phyloP scores from a whole-genome alignment of 176 grass and related monocot genomes.

The Alopecurus myosuroides region DNA sequence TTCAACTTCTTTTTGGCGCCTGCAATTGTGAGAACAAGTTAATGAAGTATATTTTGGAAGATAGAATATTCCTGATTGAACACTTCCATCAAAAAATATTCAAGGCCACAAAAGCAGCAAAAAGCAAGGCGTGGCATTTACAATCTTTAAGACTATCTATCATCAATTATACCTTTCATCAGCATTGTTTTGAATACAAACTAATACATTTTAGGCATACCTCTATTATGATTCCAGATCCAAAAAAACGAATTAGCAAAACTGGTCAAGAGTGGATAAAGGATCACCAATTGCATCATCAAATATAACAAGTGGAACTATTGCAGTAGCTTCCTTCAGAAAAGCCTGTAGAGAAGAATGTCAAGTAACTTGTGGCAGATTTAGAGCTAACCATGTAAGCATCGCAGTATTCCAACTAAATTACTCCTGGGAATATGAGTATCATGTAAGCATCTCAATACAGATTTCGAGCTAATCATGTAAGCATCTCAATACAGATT shows the following conservation, averaged over 20 bases:
- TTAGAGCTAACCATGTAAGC: slow-evolving; percentile 73
- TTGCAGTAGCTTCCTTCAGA: slow-evolving; percentile 90
- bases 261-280: slow-evolving; percentile 99
- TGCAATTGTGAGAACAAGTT: slow-evolving; percentile 46
- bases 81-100: slow-evolving; percentile 20
- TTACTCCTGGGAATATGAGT: too few relatives aligned
- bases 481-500: too few relatives aligned
- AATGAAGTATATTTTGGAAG: slow-evolving; percentile 26
- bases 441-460: too few relatives aligned
- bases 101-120: slow-evolving; percentile 34
- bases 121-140: slow-evolving; percentile 33
- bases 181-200: slow-evolving; percentile 58
- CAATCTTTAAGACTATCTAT: slow-evolving; percentile 36
- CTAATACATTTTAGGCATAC: slow-evolving; percentile 95
- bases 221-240: slow-evolving; percentile 96
- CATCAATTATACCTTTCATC: slow-evolving; percentile 47
- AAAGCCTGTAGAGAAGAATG: slow-evolving; percentile 99
- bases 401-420: slow-evolving; percentile 51
- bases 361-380: slow-evolving; percentile 97
- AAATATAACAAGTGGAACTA: slow-evolving; percentile 99
- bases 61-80: background rate
- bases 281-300: slow-evolving; percentile 99
- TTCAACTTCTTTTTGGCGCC: slow-evolving; percentile 97
- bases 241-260: slow-evolving; percentile 99
- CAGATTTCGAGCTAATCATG: too few relatives aligned